These are phyloP conservation scores for Inosperma sp. DNA, from an alignment of 768 basidiomycete genomes.

Conservation along the genomic window DNA sequence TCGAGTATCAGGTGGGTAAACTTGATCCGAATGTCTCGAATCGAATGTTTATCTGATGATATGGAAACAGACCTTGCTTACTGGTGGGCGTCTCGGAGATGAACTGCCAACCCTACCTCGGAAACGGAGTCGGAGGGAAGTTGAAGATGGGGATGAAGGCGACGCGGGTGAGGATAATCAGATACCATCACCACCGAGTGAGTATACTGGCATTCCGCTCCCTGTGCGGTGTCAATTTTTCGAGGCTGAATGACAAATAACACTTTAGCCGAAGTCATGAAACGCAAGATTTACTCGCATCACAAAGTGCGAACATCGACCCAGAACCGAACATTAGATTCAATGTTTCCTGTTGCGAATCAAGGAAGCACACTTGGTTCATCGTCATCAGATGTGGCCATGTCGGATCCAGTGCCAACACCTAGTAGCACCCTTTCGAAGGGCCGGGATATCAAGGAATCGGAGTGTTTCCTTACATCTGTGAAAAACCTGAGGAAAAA, in stretches of 20 bases:
- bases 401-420: constrained; percentile 17
- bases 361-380: constrained; percentile 34
- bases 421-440: constrained; percentile 10
- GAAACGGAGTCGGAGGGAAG: constrained; percentile 21
- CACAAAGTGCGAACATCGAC: constrained; percentile 91
- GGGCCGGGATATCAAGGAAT: constrained; percentile 63
- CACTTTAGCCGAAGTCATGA: constrained; percentile 19
- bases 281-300: constrained; percentile 63
- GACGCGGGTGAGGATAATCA: constrained; percentile 24
- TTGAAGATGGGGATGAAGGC: constrained; percentile 23
- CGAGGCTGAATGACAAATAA: no score
- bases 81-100: constrained; percentile 46
- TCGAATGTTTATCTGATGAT: neutral
- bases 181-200: constrained; percentile 13
- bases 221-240: neutral
- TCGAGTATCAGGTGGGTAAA: constrained; percentile 62
- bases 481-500: constrained; percentile 60
- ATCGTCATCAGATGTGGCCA: constrained; percentile 21
- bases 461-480: constrained; percentile 72
- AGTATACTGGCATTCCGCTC: neutral
- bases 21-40: neutral
- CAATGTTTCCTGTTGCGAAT: constrained; percentile 78
- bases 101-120: constrained; percentile 32
- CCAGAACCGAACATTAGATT: constrained; percentile 86
- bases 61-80: constrained; percentile 50